Evolutionary conservation across 805 yeast genomes (phyloP), one percentile per base, ranked within the genome.

Genomic region (Wickerhamiella domercqiae): DNA sequence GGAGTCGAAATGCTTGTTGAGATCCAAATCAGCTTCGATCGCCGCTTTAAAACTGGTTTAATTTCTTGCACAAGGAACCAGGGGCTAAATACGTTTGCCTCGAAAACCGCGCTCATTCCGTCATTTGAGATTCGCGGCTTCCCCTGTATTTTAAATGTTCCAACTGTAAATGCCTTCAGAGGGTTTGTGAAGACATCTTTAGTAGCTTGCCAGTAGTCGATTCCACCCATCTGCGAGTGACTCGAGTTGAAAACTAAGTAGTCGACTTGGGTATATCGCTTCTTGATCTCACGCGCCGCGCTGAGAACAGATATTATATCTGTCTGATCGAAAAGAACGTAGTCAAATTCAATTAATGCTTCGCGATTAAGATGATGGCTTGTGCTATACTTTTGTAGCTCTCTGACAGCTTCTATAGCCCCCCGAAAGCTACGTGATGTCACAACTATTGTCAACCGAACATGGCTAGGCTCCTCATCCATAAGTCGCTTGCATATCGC

Each of bases 81-180:
- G 2, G 97, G 97, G 0, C 94, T 94, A 60, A 90, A 82, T n/a
- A 87, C 94, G 53, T 90, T 90, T 4, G 90, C 93, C 58, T 90
- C 94, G 62, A 87, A 90, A 3, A 84, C 83, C 21, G 79, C 61
- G 1, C 97, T 96, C 64, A 87, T 48, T 0, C 72, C 84, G 57
- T 90, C 98, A 11, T 16, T 37, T 1, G 94, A 72, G 50, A 69
- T 73, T 19, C 76, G 75, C 3, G 96, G 95, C 14, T 71, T 66
- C 40, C 69, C 66, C 63, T 90, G 97, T 28, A 78, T 67, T 57
- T 87, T 84, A 60, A 80, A 86, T 1, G 75, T 73, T 6, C 95
- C 96, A 41, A 70, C 73, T 0, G 97, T 90, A n/a, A 78, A 87
- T 2, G 90, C 90, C 34, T 71, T 71, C 21, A 83, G 58, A 3